Conservation (phyloP, 805 yeast genomes). For the Metahyphopichia silvanorum region DNA sequence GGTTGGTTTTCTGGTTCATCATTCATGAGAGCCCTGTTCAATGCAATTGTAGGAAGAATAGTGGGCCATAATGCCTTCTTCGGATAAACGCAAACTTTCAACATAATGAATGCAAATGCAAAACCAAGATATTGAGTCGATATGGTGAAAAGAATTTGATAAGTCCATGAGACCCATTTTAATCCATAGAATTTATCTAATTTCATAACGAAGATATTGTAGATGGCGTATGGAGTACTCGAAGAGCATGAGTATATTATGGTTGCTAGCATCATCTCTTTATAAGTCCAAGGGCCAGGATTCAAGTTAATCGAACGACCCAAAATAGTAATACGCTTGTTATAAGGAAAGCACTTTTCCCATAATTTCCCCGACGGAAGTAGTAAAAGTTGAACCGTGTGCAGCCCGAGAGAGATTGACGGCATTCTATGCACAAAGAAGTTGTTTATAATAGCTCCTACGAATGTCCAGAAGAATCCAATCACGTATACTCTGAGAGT, state of each 20-base stretch:
- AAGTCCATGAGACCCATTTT: constrained; percentile 47
- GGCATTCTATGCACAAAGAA: constrained; percentile 43
- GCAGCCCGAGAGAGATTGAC: constrained; percentile 28
- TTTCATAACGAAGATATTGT: constrained; percentile 43
- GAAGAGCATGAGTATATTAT: constrained; percentile 42
- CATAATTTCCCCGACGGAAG: constrained; percentile 39
- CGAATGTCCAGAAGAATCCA: constrained; percentile 37
- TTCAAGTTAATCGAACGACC: constrained; percentile 27
- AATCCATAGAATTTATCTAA: constrained; percentile 39
- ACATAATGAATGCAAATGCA: constrained; percentile 63
- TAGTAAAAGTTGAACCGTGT: constrained; percentile 38
- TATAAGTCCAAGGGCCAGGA: constrained; percentile 43
- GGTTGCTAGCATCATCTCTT: constrained; percentile 45
- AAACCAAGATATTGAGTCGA: constrained; percentile 64
- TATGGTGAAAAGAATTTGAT: constrained; percentile 49
- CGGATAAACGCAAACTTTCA: constrained; percentile 49
- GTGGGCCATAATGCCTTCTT: constrained; percentile 44
- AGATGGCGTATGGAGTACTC: constrained; percentile 40
- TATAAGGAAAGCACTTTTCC: constrained; percentile 27
- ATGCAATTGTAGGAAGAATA: constrained; percentile 39
- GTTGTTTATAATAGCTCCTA: constrained; percentile 39
- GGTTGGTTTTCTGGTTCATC: constrained; percentile 17
- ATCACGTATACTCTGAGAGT: constrained; percentile 39
- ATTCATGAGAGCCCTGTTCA: constrained; percentile 38
- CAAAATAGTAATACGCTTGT: constrained; percentile 17